Conservation (phyloP, 108 stramenopile species). For the Phaeodactylum tricornutum region DNA sequence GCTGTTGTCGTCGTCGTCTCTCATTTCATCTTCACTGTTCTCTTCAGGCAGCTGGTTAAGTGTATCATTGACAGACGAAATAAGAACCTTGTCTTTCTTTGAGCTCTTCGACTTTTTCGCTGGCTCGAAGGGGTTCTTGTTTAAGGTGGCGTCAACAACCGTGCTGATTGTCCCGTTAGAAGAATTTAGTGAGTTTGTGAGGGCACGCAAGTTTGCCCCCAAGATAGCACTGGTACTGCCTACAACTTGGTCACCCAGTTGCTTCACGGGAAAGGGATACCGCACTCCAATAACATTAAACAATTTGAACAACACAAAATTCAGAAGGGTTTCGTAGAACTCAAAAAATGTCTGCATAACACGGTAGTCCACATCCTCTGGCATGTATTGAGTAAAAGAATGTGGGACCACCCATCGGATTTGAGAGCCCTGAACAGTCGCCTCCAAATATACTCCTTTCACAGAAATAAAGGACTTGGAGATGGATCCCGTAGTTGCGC, state of each 20-base stretch:
- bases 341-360: conserved; percentile 99
- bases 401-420: conserved; percentile 95
- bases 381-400: conserved; percentile 88
- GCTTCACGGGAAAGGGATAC: conserved; percentile 67
- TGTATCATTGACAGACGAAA: conserved; percentile 56
- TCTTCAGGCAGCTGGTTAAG: conserved; percentile 41
- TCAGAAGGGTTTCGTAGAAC: conserved; percentile 92
- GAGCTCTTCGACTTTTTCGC: conserved; percentile 15
- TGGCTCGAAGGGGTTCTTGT: conserved; percentile 5
- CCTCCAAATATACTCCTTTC: conserved; percentile 96
- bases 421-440: conserved; percentile 55
- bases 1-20: conserved; percentile 51
- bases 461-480: conserved; percentile 96
- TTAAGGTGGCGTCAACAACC: conserved; percentile 28
- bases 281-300: conserved; percentile 81
- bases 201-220: conserved; percentile 46
- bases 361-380: conserved; percentile 92
- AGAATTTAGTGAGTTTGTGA: conserved; percentile 48
- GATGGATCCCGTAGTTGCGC: conserved; percentile 71
- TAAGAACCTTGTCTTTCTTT: conserved; percentile 47
- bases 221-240: conserved; percentile 58
- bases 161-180: conserved; percentile 48
- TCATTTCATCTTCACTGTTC: conserved; percentile 34
- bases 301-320: conserved; percentile 94
- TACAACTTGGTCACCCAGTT: conserved; percentile 36